Conservation (phyloP, 2,329 filamentous ascomycete species). For the Blumeria graminis region DNA sequence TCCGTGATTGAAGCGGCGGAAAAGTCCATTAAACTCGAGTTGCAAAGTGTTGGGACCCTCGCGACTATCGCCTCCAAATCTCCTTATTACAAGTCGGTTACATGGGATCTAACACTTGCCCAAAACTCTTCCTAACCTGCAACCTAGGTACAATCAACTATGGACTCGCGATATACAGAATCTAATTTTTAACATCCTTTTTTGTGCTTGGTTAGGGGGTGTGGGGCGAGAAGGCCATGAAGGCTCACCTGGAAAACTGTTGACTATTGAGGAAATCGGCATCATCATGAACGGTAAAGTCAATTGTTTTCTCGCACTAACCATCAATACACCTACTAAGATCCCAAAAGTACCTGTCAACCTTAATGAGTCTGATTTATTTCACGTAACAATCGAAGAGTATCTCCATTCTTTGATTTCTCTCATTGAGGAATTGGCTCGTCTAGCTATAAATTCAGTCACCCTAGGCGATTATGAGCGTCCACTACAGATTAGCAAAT, state of each 20-base stretch:
- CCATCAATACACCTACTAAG: constrained; percentile 3
- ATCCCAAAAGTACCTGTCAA: constrained; percentile 52
- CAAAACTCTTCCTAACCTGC: not conserved
- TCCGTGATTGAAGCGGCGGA: constrained; percentile 46
- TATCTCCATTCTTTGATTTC: constrained; percentile 76
- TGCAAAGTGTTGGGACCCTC: constrained; percentile 45
- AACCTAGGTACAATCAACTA: constrained; percentile 45
- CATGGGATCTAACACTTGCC: not conserved
- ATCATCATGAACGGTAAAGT: constrained; percentile 38
- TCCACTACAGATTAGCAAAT: constrained; percentile 68
- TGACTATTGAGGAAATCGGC: constrained; percentile 77
- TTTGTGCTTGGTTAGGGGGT: constrained; percentile 58
- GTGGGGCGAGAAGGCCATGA: constrained; percentile 28
- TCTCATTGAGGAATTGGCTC: constrained; percentile 72
- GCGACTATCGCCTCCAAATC: constrained; percentile 53
- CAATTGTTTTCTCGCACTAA: not conserved
- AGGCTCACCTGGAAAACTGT: constrained; percentile 36
- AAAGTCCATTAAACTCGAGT: constrained; percentile 43
- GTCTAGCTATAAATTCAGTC: constrained; percentile 82
- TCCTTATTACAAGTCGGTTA: constrained; percentile 79
- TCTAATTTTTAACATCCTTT: constrained; percentile 33
- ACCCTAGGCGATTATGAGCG: constrained; percentile 71
- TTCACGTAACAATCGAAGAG: constrained; percentile 93
- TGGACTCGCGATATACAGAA: constrained; percentile 75
- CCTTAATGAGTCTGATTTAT: constrained; percentile 67